Conservation (phyloP, 1,284 basidiomycete species). For the Rhodotorula sp. region DNA sequence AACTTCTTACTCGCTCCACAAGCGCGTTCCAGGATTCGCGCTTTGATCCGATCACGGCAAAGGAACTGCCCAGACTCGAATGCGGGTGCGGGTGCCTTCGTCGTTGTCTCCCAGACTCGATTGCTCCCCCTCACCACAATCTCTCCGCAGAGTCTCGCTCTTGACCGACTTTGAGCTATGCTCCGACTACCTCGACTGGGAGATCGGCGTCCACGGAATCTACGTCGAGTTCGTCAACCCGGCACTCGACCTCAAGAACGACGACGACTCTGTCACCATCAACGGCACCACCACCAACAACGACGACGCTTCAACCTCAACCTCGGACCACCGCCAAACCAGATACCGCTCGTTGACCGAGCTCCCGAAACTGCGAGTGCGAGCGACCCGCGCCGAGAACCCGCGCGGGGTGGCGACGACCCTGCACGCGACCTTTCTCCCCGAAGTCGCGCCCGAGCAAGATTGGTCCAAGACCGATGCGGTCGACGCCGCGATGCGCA, state of each 20-base stretch:
- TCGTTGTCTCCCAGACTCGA: neutral
- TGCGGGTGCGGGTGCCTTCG: conserved; percentile 65
- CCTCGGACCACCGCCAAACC: conserved; percentile 22
- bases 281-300: conserved; percentile 47
- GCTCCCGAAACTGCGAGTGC: conserved; percentile 27
- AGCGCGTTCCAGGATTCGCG: conserved; percentile 55
- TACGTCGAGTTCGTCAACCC: conserved; percentile 79
- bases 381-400: conserved; percentile 10
- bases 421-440: conserved; percentile 89
- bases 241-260: conserved; percentile 57
- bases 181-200: conserved; percentile 84
- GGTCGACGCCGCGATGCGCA: conserved; percentile 83
- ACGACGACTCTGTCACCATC: conserved; percentile 57
- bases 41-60: conserved; percentile 64
- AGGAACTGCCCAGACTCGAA: conserved; percentile 74
- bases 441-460: conserved; percentile 86
- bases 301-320: neutral
- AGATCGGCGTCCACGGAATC: conserved; percentile 86
- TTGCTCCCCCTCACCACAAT: neutral
- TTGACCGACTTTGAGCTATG: conserved; percentile 89
- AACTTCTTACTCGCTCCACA: conserved; percentile 19
- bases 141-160: conserved; percentile 68
- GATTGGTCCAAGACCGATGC: conserved; percentile 89
- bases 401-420: conserved; percentile 18
- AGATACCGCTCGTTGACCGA: conserved; percentile 31